phyloP scores from a whole-genome alignment of 2,329 filamentous ascomycete genomes.

The Sarocladium oryzae region DNA sequence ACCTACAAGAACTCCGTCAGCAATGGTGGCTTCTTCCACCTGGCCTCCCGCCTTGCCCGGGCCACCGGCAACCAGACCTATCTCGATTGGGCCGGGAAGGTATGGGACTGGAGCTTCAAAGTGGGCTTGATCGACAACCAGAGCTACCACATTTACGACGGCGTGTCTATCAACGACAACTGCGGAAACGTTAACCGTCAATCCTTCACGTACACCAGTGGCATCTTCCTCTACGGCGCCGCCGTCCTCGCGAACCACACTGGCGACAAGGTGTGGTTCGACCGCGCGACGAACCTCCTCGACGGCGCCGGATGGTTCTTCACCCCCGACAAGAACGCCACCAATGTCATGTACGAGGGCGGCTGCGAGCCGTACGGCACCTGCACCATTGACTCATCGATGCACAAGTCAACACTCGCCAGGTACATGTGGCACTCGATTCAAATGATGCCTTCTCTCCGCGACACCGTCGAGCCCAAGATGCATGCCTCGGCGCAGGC shows the following conservation, averaged over 20 bases:
- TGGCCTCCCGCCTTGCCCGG: conserved; percentile 51
- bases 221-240: conserved; percentile 58
- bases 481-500: conserved; percentile 48
- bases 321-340: conserved; percentile 41
- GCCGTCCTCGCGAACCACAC: conserved; percentile 52
- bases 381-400: conserved; percentile 59
- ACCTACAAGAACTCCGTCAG: conserved; percentile 70
- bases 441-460: conserved; percentile 49
- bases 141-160: conserved; percentile 54
- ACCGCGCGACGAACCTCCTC: conserved; percentile 46
- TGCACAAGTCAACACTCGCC: conserved; percentile 62
- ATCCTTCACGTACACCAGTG: conserved; percentile 53
- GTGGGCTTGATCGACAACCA: conserved; percentile 45
- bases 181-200: conserved; percentile 46
- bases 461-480: conserved; percentile 36
- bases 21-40: conserved; percentile 44
- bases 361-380: conserved; percentile 53
- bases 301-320: conserved; percentile 49
- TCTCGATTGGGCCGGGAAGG: conserved; percentile 45
- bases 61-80: conserved; percentile 55
- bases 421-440: conserved; percentile 57
- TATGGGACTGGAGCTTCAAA: conserved; percentile 48
- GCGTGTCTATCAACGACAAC: conserved; percentile 41
- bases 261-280: conserved; percentile 44
- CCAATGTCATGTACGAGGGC: conserved; percentile 58